Evolutionary conservation across 2,329 filamentous ascomycete species (phyloP).

Genomic region (Nemania bipapillata): DNA sequence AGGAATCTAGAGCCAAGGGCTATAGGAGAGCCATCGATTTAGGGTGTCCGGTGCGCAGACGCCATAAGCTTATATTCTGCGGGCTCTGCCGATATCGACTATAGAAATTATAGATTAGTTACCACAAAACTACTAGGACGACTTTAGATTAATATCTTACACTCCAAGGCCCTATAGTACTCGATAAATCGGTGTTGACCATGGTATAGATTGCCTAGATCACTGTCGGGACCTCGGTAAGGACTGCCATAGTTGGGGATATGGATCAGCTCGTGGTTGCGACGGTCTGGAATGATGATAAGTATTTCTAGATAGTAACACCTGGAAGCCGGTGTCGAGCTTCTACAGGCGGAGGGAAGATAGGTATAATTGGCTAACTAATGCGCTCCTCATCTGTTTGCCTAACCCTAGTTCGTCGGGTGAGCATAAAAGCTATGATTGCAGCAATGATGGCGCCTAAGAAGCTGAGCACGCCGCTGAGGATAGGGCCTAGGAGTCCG

Average conservation of each 20-base stretch:
- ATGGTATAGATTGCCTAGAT: neutral
- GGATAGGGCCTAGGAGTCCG: conserved; percentile 10
- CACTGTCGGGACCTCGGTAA: neutral
- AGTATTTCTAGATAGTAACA: neutral
- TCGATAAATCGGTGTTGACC: neutral
- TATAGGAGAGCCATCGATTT: too few species aligned
- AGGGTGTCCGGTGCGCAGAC: neutral
- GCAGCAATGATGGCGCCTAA: conserved; percentile 15
- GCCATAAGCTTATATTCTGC: neutral
- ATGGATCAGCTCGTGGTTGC: neutral
- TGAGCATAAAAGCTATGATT: conserved; percentile 8
- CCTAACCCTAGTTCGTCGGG: conserved; percentile 2
- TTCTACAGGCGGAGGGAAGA: neutral
- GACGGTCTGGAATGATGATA: neutral
- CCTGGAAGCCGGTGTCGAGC: neutral
- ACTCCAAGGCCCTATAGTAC: neutral
- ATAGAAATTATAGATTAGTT: neutral
- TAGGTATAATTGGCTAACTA: neutral
- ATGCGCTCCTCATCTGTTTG: conserved; percentile 6
- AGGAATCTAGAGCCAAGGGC: too few species aligned
- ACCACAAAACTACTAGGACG: neutral
- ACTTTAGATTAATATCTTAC: neutral
- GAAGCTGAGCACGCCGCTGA: conserved; percentile 15
- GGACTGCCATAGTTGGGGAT: neutral
- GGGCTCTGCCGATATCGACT: neutral